Evolutionary conservation across 164 flowering plant species (phyloP).

Genomic region (Magnolia sinica): DNA sequence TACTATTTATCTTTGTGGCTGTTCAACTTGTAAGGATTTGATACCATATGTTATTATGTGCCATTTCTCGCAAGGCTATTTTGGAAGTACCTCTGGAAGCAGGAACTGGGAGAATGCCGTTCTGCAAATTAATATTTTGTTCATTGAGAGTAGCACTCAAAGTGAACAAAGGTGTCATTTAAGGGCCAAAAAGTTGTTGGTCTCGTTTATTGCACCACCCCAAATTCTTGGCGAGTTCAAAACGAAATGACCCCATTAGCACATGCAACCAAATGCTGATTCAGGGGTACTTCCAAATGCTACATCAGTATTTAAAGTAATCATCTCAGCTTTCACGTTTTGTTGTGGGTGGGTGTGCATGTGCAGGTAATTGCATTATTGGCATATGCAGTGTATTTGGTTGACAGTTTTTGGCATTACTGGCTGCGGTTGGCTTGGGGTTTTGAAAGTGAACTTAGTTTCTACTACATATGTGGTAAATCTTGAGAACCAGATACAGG

Average conservation of each 20-base stretch:
- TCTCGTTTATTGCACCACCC: background rate
- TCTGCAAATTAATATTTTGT: background rate
- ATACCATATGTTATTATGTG: background rate
- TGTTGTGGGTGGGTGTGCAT: background rate
- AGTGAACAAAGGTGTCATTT: background rate
- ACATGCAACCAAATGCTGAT: background rate
- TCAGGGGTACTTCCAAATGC: background rate
- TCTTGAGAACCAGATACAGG: conserved; percentile 9
- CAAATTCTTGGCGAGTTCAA: background rate
- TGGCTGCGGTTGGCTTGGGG: conserved; percentile 89
- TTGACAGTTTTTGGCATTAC: conserved; percentile 62
- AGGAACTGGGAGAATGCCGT: background rate
- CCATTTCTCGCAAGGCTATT: background rate
- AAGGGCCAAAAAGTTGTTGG: background rate
- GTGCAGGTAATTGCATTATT: conserved; percentile 74
- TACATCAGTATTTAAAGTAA: background rate
- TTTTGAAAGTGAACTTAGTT: conserved; percentile 65
- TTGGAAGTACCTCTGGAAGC: background rate
- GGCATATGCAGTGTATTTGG: conserved; percentile 64
- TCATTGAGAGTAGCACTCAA: too few species aligned
- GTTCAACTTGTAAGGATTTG: conserved; percentile 82
- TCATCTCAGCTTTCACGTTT: background rate
- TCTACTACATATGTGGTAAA: conserved; percentile 92
- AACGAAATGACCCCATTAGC: background rate
- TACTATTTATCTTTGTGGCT: conserved; percentile 74